Base-by-base conservation (phyloP, 352 stramenopile species). In the Phytopythium vexans region DNA sequence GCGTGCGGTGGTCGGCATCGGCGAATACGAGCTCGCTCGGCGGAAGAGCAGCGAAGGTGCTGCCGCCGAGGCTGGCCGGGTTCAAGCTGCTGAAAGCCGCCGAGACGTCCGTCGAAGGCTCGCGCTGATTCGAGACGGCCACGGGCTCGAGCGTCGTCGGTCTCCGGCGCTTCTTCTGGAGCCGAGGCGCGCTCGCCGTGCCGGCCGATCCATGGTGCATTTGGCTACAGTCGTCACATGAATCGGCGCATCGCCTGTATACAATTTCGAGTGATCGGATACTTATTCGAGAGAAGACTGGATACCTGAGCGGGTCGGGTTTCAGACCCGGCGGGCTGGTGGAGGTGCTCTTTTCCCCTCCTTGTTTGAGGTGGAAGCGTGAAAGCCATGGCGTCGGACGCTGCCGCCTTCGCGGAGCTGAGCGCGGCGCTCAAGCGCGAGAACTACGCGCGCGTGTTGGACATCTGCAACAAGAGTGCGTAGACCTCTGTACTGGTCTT, bases 381-480 rank as follows among this genome's bases (percentile, higher is more conserved):
- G n/a, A 46, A 12, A 21, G 14, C 15, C 32, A 76, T 58, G 54
- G 56, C 62, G 55, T 59, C 66, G 50, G 68, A 76, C 15, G 68
- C 72, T 21, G 70, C 74, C 34, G 77, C 77, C 63, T 92, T 91
- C 56, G 67, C 68, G 58, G 82, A 94, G 75, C 82, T 94, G 45
- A 77, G 91, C 14, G 72, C 75, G 27, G 77, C 76, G 40, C 70
- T 94, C 38, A 76, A 85, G 62, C 74, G 70, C 42, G 82, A 94
- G 61, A 89, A 89, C 67, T 94, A 86, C 61, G 52, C 78, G 15
- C 82, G 86, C 40, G 81, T 78, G 16, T 62, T 94, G 31, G 82
- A 93, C 52, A 87, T 90, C 48, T 90, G 82, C 74, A 94, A 94
- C 68, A 92, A 92, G 65, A 94, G 85, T 92, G 49, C 41, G 77